Base-by-base conservation (phyloP, 768 basidiomycete genomes). In the Boletus bicolor region DNA sequence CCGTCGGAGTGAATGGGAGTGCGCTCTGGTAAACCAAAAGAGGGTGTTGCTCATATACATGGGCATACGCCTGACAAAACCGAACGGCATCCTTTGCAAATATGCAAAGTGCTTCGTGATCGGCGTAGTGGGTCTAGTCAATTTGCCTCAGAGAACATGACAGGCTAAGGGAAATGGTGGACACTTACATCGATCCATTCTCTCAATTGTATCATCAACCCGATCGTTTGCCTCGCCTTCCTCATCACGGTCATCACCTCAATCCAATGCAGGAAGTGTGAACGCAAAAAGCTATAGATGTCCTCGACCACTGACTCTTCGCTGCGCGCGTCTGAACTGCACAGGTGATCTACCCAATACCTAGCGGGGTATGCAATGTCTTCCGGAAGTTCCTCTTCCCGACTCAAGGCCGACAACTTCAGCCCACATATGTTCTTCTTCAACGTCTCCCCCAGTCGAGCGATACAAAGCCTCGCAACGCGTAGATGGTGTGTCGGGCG, bases 191-290 rank as follows among this genome's bases (percentile, higher is more conserved):
- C 51, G 28, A 67, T 14, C 69, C 69, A 71, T 47, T 61, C 69
- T 50, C 62, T 64, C 36, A 71, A 42, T 14, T 55, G 63, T 44
- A 62, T 54, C 58, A 69, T 63, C 8, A 60, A 47, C 21, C 65
- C 62, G 11, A 69, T 72, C 17, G 71, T 72, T 49, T 69, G 69
- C 48, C 71, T 71, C 32, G 71, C 64, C 45, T 57, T 71, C 51
- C 38, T 65, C 53, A 74, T 57, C 42, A 65, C 24, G n/a, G 64
- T 51, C 71, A 72, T 71, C 28, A 54, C 60, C 44, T 72, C 72
- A 42, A 74, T 63, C 71, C 71, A 72, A 49, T 74, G 71, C 10
- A 72, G 47, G 4, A 74, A 65, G 38, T 72, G 67, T 26, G 39
- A 46, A 8, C 41, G 44, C 49, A 72, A 49, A 53, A 72, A 70